Conservation (phyloP, 192 early-diverging fungal species). For the Rhizoclosmatium globosum region DNA sequence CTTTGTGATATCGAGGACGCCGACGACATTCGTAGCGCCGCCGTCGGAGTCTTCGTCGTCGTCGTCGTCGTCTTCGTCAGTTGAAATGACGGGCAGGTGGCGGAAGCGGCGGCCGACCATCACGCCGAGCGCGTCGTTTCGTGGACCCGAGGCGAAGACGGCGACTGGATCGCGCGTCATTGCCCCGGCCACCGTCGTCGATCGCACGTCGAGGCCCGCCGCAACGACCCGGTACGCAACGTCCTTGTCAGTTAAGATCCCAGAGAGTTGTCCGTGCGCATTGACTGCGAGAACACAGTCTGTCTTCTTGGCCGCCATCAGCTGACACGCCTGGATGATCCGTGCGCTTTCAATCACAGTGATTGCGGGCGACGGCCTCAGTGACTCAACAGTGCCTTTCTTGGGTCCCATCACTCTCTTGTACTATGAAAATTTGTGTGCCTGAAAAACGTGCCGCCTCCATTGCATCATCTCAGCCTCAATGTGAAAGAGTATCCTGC, state of each 20-base stretch:
- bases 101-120: slow-evolving; percentile 60
- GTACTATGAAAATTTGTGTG: not conserved
- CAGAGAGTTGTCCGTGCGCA: slow-evolving; percentile 87
- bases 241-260: slow-evolving; percentile 99
- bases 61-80: slow-evolving; percentile 42
- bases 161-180: slow-evolving; percentile 93
- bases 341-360: slow-evolving; percentile 66
- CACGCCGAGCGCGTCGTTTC: slow-evolving; percentile 58
- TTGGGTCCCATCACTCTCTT: not conserved
- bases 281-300: slow-evolving; percentile 96
- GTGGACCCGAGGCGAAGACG: slow-evolving; percentile 69
- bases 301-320: slow-evolving; percentile 94
- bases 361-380: slow-evolving; percentile 85
- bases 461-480: not conserved
- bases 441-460: not conserved
- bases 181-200: slow-evolving; percentile 77
- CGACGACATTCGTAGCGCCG: slow-evolving; percentile 51
- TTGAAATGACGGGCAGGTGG: slow-evolving; percentile 60
- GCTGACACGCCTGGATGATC: slow-evolving; percentile 56
- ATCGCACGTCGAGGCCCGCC: slow-evolving; percentile 60
- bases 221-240: slow-evolving; percentile 97
- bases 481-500: too few species aligned
- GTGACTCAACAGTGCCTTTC: slow-evolving; percentile 88
- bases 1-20: slow-evolving; percentile 64
- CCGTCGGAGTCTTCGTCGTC: slow-evolving; percentile 35